A percentile compares a stretch with the other conserved stretches of the same genome.
Conservation (phyloP, 2,329 filamentous ascomycete genomes). For the Fusarium sp. region DNA sequence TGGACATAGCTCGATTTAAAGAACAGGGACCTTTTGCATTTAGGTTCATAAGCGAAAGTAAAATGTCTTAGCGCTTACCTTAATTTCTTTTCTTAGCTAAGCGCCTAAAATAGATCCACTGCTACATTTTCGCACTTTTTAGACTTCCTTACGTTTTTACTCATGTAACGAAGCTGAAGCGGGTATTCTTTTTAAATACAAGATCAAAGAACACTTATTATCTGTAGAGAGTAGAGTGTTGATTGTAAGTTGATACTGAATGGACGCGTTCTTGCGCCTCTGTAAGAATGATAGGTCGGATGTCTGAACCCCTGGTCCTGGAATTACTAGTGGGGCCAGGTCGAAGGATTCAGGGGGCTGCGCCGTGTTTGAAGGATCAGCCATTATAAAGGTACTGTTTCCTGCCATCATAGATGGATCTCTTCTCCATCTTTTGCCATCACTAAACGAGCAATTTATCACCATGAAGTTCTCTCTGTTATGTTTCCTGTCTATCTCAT, state of each 20-base stretch:
- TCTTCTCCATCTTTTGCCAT: not conserved
- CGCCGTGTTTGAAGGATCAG: not conserved
- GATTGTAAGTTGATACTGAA: not conserved
- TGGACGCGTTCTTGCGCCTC: not conserved
- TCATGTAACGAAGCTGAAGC: accelerated
- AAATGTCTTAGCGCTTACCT: not conserved
- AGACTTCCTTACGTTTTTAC: not conserved
- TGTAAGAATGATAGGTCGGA: not conserved
- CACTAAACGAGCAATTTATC: not conserved
- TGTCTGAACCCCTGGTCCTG: not conserved
- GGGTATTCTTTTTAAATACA: too few relatives aligned
- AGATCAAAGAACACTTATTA: too few relatives aligned
- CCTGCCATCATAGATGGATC: not conserved
- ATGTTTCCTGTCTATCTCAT: not conserved
- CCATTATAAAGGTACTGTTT: not conserved
- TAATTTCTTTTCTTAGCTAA: not conserved
- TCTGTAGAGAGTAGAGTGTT: not conserved
- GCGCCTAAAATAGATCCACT: not conserved
- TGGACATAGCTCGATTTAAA: too few relatives aligned
- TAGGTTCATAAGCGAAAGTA: not conserved
- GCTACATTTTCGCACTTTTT: accelerated
- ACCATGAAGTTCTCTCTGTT: not conserved
- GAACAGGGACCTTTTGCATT: accelerated
- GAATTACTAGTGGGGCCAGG: not conserved
- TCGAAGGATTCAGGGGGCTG: not conserved